phyloP scores from a whole-genome alignment of 2,329 filamentous ascomycete genomes.

The Aspergillus hiratsukae region DNA sequence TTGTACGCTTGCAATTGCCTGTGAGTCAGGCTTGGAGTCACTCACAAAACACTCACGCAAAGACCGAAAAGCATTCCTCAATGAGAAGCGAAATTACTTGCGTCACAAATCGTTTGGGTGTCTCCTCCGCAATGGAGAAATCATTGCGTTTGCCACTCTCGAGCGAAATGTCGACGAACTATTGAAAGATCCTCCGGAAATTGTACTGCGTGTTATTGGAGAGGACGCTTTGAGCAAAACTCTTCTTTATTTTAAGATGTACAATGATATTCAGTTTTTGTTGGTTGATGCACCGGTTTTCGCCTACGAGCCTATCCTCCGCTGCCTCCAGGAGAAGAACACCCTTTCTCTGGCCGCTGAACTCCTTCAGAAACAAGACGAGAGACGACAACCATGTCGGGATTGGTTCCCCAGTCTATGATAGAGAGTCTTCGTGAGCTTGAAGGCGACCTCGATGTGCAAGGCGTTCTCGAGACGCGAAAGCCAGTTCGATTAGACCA shows the following conservation, averaged over 20 bases:
- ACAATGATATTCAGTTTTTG: slow-evolving; percentile 45
- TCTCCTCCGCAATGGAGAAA: slow-evolving; percentile 47
- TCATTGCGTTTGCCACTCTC: slow-evolving; percentile 59
- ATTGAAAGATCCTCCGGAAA: slow-evolving; percentile 35
- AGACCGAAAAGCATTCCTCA: slow-evolving; percentile 45
- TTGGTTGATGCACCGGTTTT: slow-evolving; percentile 63
- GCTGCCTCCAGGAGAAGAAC: slow-evolving; percentile 52
- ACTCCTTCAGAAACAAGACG: slow-evolving; percentile 41
- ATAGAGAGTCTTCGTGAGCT: slow-evolving; percentile 13
- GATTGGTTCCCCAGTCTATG: slow-evolving; percentile 8
- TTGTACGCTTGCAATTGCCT: slow-evolving; percentile 41
- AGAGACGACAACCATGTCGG: slow-evolving; percentile 5
- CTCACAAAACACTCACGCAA: slow-evolving; percentile 28
- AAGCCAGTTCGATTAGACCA: slow-evolving; percentile 42
- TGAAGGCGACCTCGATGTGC: slow-evolving; percentile 23
- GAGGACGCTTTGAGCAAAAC: slow-evolving; percentile 43
- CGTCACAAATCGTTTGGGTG: slow-evolving; percentile 60
- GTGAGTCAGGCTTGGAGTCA: slow-evolving; percentile 43
- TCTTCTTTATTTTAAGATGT: slow-evolving; percentile 41
- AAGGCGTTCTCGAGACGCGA: slow-evolving; percentile 24
- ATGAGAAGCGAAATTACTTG: slow-evolving; percentile 48
- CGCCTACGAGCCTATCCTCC: slow-evolving; percentile 63
- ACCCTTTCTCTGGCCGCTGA: slow-evolving; percentile 55
- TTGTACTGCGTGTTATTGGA: slow-evolving; percentile 52
- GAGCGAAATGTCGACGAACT: slow-evolving; percentile 50